phyloP scores from a whole-genome alignment of 768 basidiomycete genomes.

The Pleurotus eryngii region DNA sequence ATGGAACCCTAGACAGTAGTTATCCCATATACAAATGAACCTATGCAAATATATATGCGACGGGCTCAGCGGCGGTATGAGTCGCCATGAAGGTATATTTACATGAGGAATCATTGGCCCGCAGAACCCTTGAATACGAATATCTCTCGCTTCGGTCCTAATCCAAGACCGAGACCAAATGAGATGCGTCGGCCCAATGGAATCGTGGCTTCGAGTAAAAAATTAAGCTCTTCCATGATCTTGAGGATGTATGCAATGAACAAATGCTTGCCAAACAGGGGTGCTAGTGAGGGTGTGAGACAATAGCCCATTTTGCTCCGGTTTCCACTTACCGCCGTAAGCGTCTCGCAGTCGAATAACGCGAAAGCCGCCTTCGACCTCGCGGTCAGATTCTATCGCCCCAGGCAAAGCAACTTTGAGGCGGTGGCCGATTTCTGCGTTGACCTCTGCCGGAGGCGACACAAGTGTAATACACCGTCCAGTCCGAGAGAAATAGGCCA shows the following conservation, averaged over 20 bases:
- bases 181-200: constrained; percentile 50
- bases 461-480: constrained; percentile 54
- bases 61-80: no score
- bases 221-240: constrained; percentile 53
- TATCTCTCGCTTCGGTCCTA: constrained; percentile 50
- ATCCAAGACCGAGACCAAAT: constrained; percentile 38
- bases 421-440: constrained; percentile 35
- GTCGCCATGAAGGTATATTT: background rate
- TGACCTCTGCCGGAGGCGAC: constrained; percentile 40
- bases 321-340: constrained; percentile 25
- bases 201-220: constrained; percentile 64
- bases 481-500: constrained; percentile 59
- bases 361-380: constrained; percentile 48
- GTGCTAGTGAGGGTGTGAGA: constrained; percentile 4
- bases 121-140: constrained; percentile 57
- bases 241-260: constrained; percentile 65
- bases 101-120: background rate
- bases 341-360: constrained; percentile 51
- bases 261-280: constrained; percentile 44
- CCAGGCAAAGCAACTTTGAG: constrained; percentile 34
- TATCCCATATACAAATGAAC: background rate
- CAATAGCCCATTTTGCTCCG: no score
- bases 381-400: constrained; percentile 33
- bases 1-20: background rate
- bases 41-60: no score